phyloP scores from a whole-genome alignment of 2,329 filamentous ascomycete genomes.

The Fusarium bulbicola region DNA sequence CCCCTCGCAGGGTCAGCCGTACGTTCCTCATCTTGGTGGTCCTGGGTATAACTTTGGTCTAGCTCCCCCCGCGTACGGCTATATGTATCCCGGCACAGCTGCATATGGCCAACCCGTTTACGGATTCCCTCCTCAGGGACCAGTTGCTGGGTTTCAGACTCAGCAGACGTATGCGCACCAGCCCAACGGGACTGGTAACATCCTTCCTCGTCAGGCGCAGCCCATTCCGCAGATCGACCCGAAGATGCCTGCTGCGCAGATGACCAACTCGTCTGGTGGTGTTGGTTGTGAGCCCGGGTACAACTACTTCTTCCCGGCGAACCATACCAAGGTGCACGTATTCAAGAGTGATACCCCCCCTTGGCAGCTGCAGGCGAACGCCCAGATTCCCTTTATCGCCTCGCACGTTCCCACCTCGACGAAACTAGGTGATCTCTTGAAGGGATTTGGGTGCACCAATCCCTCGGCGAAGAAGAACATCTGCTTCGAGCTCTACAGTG shows the following conservation, averaged over 20 bases:
- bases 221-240: conserved; percentile 54
- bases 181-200: conserved; percentile 50
- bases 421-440: conserved; percentile 65
- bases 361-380: conserved; percentile 59
- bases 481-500: conserved; percentile 65
- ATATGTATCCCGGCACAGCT: conserved; percentile 39
- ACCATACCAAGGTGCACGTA: conserved; percentile 69
- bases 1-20: conserved; percentile 50
- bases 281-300: conserved; percentile 69
- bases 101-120: conserved; percentile 21
- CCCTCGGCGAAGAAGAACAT: conserved; percentile 60
- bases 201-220: conserved; percentile 52
- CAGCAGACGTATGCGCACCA: conserved; percentile 46
- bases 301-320: conserved; percentile 67
- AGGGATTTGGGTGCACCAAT: conserved; percentile 66
- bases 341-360: conserved; percentile 61
- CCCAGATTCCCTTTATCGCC: conserved; percentile 57
- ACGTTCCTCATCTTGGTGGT: conserved; percentile 50
- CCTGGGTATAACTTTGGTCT: conserved; percentile 47
- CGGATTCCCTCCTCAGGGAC: conserved; percentile 13
- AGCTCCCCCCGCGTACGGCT: conserved; percentile 34
- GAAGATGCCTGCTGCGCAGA: conserved; percentile 60
- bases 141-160: conserved; percentile 38
- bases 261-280: conserved; percentile 66
- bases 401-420: conserved; percentile 63